Evolutionary conservation across 2,329 filamentous ascomycete genomes (phyloP).

Genomic region (Mariannaea sp.): DNA sequence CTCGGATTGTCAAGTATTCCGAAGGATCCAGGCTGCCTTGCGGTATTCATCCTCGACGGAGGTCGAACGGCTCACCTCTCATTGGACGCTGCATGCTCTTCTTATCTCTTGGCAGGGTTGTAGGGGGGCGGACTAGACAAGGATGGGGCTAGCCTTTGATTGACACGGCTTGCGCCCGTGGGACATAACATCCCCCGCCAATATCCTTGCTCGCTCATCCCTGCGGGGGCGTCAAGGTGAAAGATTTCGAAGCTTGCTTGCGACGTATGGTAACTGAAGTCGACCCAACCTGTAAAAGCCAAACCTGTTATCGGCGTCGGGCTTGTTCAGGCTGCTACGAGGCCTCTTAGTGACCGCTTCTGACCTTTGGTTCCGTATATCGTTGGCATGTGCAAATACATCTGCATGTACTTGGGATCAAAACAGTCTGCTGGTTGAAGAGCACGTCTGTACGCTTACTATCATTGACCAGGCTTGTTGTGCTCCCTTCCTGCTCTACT

Average conservation of each 20-base stretch:
- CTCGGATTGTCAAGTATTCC: slow-evolving; percentile 18
- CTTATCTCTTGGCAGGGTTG: slow-evolving; percentile 40
- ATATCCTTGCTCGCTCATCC: slow-evolving; percentile 23
- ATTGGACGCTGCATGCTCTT: slow-evolving; percentile 30
- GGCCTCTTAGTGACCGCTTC: too few relatives aligned
- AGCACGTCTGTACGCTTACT: too few relatives aligned
- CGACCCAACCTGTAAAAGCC: too few relatives aligned
- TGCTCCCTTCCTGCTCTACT: too few relatives aligned
- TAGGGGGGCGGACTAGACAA: slow-evolving; percentile 27
- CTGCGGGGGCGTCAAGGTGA: background rate
- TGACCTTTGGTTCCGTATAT: too few relatives aligned
- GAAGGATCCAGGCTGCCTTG: slow-evolving; percentile 20
- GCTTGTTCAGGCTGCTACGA: too few relatives aligned
- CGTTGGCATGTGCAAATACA: too few relatives aligned
- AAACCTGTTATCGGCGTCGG: too few relatives aligned
- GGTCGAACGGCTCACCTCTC: slow-evolving; percentile 24
- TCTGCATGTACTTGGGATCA: too few relatives aligned
- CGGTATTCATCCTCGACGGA: slow-evolving; percentile 19
- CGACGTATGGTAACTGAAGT: background rate
- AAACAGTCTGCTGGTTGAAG: too few relatives aligned
- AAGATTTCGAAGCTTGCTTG: background rate
- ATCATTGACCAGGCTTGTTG: too few relatives aligned
- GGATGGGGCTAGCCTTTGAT: slow-evolving; percentile 2
- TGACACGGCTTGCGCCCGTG: slow-evolving; percentile 20
- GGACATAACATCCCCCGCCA: slow-evolving; percentile 9